Evolutionary conservation across 306 rosid genomes (phyloP).

Genomic region (Comarum palustre): DNA sequence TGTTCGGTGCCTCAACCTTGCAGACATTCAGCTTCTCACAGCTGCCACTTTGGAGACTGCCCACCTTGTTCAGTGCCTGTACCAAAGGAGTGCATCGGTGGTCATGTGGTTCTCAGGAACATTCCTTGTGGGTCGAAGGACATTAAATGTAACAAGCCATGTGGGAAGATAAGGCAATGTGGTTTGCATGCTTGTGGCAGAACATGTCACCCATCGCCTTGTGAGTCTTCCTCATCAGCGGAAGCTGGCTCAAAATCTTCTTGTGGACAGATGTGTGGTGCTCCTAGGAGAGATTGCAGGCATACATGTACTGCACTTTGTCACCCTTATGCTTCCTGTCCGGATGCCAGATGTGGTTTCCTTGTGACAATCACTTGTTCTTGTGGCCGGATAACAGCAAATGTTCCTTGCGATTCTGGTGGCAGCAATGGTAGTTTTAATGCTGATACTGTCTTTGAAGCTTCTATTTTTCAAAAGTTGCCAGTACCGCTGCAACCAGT

Average conservation of each 20-base stretch:
- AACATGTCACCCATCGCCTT: conserved; percentile 72
- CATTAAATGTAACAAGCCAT: conserved; percentile 80
- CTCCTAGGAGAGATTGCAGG: conserved; percentile 85
- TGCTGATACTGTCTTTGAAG: conserved; percentile 59
- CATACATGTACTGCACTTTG: conserved; percentile 78
- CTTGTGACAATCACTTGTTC: conserved; percentile 70
- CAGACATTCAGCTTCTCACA: conserved; percentile 81
- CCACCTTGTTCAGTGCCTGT: conserved; percentile 90
- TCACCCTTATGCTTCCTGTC: conserved; percentile 76
- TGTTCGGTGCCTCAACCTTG: conserved; percentile 85
- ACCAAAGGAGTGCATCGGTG: conserved; percentile 91
- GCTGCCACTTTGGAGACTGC: conserved; percentile 96
- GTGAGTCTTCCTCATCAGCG: conserved; percentile 43
- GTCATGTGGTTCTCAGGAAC: conserved; percentile 86
- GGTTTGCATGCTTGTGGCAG: conserved; percentile 89
- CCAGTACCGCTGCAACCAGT: conserved; percentile 68
- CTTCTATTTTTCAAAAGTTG: conserved; percentile 66
- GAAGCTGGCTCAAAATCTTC: conserved; percentile 51
- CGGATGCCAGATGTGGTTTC: conserved; percentile 64
- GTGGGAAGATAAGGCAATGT: conserved; percentile 91
- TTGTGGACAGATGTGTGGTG: conserved; percentile 92
- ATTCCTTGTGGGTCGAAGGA: conserved; percentile 94
- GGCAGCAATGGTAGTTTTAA: conserved; percentile 50
- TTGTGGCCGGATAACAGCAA: conserved; percentile 70
- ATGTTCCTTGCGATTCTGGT: conserved; percentile 84